A percentile compares a stretch with the other conserved stretches of the same genome.
Evolutionary conservation across 2,329 filamentous ascomycete genomes (phyloP).

Genomic region (Cordyceps cateniannulata): DNA sequence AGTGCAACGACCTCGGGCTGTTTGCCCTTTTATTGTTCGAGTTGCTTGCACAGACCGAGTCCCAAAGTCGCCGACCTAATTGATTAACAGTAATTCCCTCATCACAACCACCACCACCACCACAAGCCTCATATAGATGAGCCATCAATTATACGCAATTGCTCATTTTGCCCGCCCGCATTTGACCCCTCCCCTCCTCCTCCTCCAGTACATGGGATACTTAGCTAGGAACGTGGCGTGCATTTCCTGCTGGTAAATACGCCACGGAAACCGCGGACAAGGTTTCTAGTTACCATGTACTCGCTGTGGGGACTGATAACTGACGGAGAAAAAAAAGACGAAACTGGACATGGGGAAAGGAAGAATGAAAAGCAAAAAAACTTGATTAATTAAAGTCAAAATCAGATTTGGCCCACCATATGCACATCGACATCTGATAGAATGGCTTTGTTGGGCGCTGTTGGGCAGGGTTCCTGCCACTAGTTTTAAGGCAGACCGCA

Average conservation of each 20-base stretch:
- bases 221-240: background rate
- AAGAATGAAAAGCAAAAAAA: background rate
- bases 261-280: too few relatives aligned
- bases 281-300: too few relatives aligned
- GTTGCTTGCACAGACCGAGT: too few relatives aligned
- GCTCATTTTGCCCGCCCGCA: too few relatives aligned
- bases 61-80: too few relatives aligned
- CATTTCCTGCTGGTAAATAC: background rate
- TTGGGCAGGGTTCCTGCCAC: background rate
- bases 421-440: background rate
- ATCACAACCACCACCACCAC: too few relatives aligned
- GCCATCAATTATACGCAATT: too few relatives aligned
- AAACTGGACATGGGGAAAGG: background rate
- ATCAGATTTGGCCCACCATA: slow-evolving; percentile 8
- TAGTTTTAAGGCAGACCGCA: background rate
- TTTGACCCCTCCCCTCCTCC: too few relatives aligned
- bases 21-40: background rate
- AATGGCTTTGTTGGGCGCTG: background rate
- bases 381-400: background rate
- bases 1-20: background rate
- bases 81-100: too few relatives aligned
- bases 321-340: background rate
- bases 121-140: too few relatives aligned
- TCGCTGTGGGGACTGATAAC: background rate
- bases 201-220: too few relatives aligned